Evolutionary conservation across 164 flowering plant species (phyloP).

Genomic region (Hamamelis virginiana): DNA sequence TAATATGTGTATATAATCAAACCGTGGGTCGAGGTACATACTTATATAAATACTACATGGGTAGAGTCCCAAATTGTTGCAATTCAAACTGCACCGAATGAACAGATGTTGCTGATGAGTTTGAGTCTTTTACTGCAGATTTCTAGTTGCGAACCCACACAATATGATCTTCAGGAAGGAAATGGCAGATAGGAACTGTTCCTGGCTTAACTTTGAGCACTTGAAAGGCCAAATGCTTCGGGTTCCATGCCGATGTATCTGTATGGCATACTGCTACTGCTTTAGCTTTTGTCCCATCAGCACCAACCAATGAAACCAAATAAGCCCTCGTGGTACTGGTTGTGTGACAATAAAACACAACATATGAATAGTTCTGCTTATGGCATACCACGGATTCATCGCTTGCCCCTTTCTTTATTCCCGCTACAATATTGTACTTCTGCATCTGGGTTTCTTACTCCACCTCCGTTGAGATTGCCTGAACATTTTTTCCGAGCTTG

Average conservation of each 20-base stretch:
- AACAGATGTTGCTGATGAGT: neutral
- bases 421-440: constrained; percentile 24
- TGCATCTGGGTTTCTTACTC: constrained; percentile 28
- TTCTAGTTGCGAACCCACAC: constrained; percentile 32
- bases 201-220: constrained; percentile 48
- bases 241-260: constrained; percentile 50
- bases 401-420: constrained; percentile 24
- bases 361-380: constrained; percentile 39
- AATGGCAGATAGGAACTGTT: constrained; percentile 48
- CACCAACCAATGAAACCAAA: constrained; percentile 32
- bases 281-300: constrained; percentile 38
- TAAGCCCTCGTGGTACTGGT: constrained; percentile 31
- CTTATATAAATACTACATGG: neutral
- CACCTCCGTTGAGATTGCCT: constrained; percentile 43
- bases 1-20: neutral
- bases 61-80: neutral
- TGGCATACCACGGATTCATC: constrained; percentile 43
- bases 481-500: constrained; percentile 34
- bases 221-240: constrained; percentile 51
- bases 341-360: constrained; percentile 43
- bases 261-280: constrained; percentile 48
- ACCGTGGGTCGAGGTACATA: neutral
- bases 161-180: constrained; percentile 49
- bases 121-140: constrained; percentile 3
- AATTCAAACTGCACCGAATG: neutral